Conservation (phyloP, 768 basidiomycete species). For the Dentipellis fragilis region DNA sequence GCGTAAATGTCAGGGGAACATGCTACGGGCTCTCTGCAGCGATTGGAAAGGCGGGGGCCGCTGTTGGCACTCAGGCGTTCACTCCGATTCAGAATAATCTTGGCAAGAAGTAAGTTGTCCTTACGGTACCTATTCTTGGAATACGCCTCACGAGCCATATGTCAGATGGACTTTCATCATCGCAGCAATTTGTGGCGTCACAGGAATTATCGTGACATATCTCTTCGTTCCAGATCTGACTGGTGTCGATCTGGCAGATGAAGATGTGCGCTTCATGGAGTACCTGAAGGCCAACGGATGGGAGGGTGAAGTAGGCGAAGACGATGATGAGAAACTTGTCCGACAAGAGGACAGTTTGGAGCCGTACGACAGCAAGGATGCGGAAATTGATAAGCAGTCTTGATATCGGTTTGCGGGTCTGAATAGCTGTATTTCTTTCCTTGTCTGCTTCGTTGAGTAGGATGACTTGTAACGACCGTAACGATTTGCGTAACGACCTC, state of each 20-base stretch:
- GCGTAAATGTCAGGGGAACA: constrained; percentile 35
- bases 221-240: constrained; percentile 64
- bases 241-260: constrained; percentile 54
- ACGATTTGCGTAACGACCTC: too few species aligned
- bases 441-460: neutral
- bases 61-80: constrained; percentile 61
- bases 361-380: neutral
- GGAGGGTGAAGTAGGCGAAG: constrained; percentile 54
- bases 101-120: constrained; percentile 42
- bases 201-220: constrained; percentile 55
- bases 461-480: neutral
- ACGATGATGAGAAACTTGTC: constrained; percentile 23
- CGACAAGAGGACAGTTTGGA: neutral
- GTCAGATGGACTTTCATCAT: constrained; percentile 58
- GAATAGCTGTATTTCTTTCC: neutral
- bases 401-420: neutral
- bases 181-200: constrained; percentile 56
- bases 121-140: neutral
- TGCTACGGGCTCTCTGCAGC: constrained; percentile 64
- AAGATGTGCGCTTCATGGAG: constrained; percentile 50
- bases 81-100: constrained; percentile 59
- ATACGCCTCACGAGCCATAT: neutral
- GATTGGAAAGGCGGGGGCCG: constrained; percentile 62
- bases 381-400: neutral
- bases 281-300: constrained; percentile 58